Conservation (phyloP, 2,329 filamentous ascomycete species). For the Hirsutella thompsonii region DNA sequence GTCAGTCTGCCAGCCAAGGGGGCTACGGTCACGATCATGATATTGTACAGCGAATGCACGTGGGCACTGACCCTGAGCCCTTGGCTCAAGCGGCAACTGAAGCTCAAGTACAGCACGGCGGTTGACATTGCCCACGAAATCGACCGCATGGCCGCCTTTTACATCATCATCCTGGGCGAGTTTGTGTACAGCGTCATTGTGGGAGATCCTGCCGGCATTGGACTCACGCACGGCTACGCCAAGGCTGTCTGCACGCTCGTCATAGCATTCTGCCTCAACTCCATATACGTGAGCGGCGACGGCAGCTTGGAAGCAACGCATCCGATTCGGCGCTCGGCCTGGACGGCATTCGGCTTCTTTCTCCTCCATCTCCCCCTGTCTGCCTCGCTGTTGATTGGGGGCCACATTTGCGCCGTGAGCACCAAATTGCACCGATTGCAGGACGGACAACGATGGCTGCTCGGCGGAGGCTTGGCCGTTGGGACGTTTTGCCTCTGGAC, state of each 20-base stretch:
- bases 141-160: slow-evolving; percentile 36
- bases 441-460: slow-evolving; percentile 30
- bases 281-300: slow-evolving; percentile 35
- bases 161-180: slow-evolving; percentile 38
- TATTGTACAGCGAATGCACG: slow-evolving; percentile 26
- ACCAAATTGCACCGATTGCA: slow-evolving; percentile 24
- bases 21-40: slow-evolving; percentile 26
- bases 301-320: slow-evolving; percentile 28
- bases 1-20: slow-evolving; percentile 27
- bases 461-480: slow-evolving; percentile 30
- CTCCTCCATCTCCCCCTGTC: slow-evolving; percentile 30
- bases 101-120: slow-evolving; percentile 30
- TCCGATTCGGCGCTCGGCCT: slow-evolving; percentile 29
- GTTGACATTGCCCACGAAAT: slow-evolving; percentile 36
- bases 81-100: slow-evolving; percentile 26
- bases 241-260: slow-evolving; percentile 34
- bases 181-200: slow-evolving; percentile 35
- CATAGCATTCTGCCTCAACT: slow-evolving; percentile 36
- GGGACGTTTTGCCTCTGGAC: slow-evolving; percentile 30
- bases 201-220: slow-evolving; percentile 29
- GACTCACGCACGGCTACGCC: slow-evolving; percentile 26
- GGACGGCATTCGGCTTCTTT: slow-evolving; percentile 31
- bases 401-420: slow-evolving; percentile 29
- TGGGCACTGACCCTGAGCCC: slow-evolving; percentile 32
- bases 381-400: slow-evolving; percentile 31